phyloP scores from a whole-genome alignment of 2,329 filamentous ascomycete species.

The Arthrinium puccinioides region DNA sequence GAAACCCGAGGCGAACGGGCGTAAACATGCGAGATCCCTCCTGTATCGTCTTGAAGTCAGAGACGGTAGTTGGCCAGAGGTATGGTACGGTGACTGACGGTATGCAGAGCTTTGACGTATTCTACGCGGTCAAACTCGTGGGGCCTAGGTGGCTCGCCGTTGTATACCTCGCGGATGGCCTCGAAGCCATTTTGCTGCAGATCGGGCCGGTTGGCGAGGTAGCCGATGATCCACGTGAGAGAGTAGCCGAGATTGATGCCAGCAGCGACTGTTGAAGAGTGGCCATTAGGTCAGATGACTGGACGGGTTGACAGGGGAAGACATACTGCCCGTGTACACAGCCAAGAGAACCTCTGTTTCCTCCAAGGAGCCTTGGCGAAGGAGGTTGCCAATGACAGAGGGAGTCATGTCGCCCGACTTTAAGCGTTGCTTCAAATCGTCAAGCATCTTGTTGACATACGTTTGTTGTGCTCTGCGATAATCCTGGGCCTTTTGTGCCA shows the following conservation, averaged over 20 bases:
- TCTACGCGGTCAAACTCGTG: not conserved
- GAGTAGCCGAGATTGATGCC: conserved; percentile 1
- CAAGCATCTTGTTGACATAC: not conserved
- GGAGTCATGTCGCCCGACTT: not conserved
- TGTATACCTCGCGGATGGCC: not conserved
- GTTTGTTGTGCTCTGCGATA: not conserved
- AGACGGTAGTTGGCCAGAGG: not conserved
- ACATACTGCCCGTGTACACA: conserved; percentile 1
- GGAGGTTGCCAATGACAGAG: not conserved
- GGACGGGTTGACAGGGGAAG: too few species aligned
- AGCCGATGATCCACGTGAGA: conserved; percentile 1
- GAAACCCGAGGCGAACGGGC: not conserved
- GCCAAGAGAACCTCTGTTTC: not conserved
- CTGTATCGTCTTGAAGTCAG: not conserved
- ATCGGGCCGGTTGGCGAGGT: conserved; percentile 1
- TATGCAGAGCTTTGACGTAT: conserved; percentile 1
- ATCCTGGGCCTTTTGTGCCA: not conserved
- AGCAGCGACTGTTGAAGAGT: conserved; percentile 1
- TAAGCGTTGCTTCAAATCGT: not conserved
- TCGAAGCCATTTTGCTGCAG: not conserved
- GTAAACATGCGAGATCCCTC: conserved; percentile 1
- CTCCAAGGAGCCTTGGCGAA: not conserved
- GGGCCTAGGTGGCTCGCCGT: not conserved
- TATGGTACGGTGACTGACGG: not conserved
- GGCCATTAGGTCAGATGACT: too few species aligned